Percentiles rank a stretch among this genome's conserved stretches.
These are phyloP conservation scores for Chytriomyces sp. DNA, from an alignment of 192 early-diverging fungal genomes.

Conservation along the genomic window DNA sequence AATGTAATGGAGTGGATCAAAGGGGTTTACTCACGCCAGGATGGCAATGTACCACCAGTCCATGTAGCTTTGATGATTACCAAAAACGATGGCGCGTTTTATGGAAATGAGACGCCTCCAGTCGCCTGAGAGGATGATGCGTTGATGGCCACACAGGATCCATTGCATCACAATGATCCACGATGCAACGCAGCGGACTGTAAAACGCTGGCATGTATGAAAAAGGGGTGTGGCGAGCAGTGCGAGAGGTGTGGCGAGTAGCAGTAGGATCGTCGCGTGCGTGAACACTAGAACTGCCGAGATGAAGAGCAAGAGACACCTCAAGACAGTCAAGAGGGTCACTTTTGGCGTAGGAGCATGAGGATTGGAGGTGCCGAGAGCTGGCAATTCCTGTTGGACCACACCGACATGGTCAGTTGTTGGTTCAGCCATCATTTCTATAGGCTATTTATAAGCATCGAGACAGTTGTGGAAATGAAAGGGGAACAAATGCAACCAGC, in stretches of 20 bases:
- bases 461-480: too few relatives aligned
- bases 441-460: too few relatives aligned
- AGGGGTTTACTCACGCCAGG: too few relatives aligned
- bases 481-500: too few relatives aligned
- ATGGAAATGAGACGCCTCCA: neutral
- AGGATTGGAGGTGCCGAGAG: too few relatives aligned
- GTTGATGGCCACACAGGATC: neutral
- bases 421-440: too few relatives aligned
- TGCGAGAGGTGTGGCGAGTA: neutral
- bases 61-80: conserved; percentile 18
- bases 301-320: too few relatives aligned
- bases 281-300: neutral
- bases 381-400: too few relatives aligned
- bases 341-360: too few relatives aligned
- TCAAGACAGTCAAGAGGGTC: too few relatives aligned
- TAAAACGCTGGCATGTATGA: neutral
- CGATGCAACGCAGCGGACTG: neutral
- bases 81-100: neutral
- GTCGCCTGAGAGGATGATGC: conserved; percentile 2
- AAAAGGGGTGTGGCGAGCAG: neutral
- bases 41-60: conserved; percentile 26
- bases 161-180: neutral
- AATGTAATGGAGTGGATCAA: too few relatives aligned
- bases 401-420: too few relatives aligned
- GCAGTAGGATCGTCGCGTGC: neutral